These are phyloP conservation scores for Coffea humblotiana DNA, from an alignment of 305 asterid genomes.

Conservation along the genomic window DNA sequence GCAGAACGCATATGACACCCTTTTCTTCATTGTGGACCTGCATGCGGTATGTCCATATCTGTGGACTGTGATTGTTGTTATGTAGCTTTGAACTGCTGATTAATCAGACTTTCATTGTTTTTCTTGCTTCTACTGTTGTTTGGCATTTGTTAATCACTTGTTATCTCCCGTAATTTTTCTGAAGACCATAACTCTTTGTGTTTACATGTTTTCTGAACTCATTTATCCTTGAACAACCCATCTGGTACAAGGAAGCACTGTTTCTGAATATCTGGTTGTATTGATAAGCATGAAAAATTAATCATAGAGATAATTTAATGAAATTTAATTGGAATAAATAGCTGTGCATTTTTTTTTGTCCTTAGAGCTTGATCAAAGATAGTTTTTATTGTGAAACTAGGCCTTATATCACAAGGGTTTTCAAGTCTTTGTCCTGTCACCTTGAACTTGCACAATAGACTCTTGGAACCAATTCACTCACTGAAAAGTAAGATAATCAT, in stretches of 20 bases:
- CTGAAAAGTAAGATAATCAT: not conserved
- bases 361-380: not conserved
- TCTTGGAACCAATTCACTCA: not conserved
- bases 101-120: not conserved
- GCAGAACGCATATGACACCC: conserved; percentile 79
- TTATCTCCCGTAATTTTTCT: not conserved
- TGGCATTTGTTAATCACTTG: conserved; percentile 1
- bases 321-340: not conserved
- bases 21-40: conserved; percentile 96
- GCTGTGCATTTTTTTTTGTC: too few relatives aligned
- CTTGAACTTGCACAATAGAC: not conserved
- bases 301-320: not conserved
- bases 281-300: not conserved
- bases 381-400: not conserved
- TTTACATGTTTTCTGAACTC: not conserved
- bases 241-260: not conserved
- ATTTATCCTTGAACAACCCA: not conserved
- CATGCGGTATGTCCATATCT: conserved; percentile 76
- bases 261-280: not conserved
- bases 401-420: not conserved
- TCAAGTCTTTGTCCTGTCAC: not conserved
- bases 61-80: not conserved
- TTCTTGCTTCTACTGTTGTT: conserved; percentile 11
- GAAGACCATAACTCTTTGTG: not conserved
- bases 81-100: not conserved